Evolutionary conservation across 441 rosid genomes (phyloP).

Genomic region (Lepidium campestre): DNA sequence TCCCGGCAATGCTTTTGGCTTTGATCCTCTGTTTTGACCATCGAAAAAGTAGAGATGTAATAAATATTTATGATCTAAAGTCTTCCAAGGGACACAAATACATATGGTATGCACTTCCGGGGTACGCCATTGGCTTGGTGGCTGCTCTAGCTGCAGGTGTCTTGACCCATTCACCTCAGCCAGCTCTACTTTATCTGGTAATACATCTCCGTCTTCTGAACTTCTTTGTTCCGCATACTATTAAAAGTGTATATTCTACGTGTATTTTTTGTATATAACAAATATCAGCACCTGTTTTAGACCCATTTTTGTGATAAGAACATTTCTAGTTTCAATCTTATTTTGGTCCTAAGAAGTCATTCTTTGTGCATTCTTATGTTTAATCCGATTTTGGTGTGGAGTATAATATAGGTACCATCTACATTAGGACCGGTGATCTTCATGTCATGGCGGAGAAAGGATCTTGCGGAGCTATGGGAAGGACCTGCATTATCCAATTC

Average conservation of each 20-base stretch:
- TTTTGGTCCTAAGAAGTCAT: background rate
- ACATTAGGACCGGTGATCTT: conserved; percentile 83
- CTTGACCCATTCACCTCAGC: conserved; percentile 79
- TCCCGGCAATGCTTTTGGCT: conserved; percentile 90
- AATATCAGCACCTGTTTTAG: background rate
- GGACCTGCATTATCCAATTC: conserved; percentile 43
- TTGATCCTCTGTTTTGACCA: conserved; percentile 82
- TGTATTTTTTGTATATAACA: background rate
- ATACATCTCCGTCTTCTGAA: background rate
- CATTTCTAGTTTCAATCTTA: background rate
- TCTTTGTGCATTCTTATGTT: background rate
- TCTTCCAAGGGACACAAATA: conserved; percentile 83
- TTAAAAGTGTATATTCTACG: background rate
- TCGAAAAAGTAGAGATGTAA: conserved; percentile 73
- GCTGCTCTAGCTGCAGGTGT: conserved; percentile 81
- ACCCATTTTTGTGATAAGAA: background rate
- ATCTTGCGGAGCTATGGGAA: conserved; percentile 87
- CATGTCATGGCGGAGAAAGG: conserved; percentile 74
- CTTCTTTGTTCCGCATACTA: background rate
- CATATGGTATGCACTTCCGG: conserved; percentile 84
- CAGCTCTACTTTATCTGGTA: conserved; percentile 96
- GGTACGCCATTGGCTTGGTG: conserved; percentile 76
- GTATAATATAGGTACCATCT: conserved; percentile 63
- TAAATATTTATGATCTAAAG: conserved; percentile 54
- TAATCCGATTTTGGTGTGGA: background rate